Base-by-base conservation (phyloP, 257 asterid genomes). In the Nicotiana tabacum region DNA sequence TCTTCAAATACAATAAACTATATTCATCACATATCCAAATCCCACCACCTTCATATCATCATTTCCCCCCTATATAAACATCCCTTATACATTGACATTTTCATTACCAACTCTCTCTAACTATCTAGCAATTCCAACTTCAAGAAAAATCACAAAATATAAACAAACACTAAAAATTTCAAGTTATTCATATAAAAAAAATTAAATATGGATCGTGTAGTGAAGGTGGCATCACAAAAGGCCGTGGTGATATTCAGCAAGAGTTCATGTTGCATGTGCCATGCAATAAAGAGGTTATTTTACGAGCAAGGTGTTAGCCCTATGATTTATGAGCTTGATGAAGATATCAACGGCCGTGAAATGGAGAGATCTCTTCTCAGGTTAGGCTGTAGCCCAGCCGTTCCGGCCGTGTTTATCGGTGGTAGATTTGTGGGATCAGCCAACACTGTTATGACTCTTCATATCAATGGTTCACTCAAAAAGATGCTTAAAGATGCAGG, bases 181-280 rank as follows among this genome's bases (percentile, higher is more conserved):
- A 4, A 35, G 11, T 21, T 18, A 15, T 77, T 2, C 35, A 9
- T 24, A 10, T 29, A 4, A 24, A 66, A 56, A 81, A 2, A 57
- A 68, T 16, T 4, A 18, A 24, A 13, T 56, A 91, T 91, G 98
- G 97, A 92, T 78, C 86, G 89, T 3, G 77, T 94, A 51, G 89
- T 87, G 4, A 90, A 87, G 66, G 62, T 89, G 74, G 89, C 90
- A 0, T 91, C 97, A 7, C 93, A 91, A 82, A 91, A 83, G 57
- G 97, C 98, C 33, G 94, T 91, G 8, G 96, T 93, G 91, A 92
- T 93, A 29, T 93, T 93, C 85, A 92, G 95, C 85, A 91, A 92
- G 94, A 91, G 94, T 77, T 84, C 97, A 2, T 93, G 97, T 58
- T 93, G 97, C 88, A 92, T 94, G 97, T 94, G 98, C 86, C 98